Conservation (phyloP, 106 monocot species). For the Dendrobium officinale region DNA sequence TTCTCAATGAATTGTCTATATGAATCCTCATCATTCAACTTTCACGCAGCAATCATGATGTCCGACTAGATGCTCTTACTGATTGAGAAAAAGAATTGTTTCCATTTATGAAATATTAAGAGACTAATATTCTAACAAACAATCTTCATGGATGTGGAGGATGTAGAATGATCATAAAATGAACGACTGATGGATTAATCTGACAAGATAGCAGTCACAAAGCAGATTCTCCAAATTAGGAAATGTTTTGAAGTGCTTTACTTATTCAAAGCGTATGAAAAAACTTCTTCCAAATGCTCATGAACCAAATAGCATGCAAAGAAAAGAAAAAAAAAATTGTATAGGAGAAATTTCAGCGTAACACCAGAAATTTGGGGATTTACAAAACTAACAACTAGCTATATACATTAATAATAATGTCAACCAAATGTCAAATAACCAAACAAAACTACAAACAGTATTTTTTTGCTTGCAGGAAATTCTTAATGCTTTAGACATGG, state of each 20-base stretch:
- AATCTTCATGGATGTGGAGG: background rate
- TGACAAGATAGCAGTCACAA: background rate
- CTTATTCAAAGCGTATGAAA: background rate
- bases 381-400: background rate
- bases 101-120: background rate
- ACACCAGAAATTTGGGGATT: background rate
- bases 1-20: background rate
- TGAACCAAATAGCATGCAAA: background rate
- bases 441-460: background rate
- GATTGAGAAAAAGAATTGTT: background rate
- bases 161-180: background rate
- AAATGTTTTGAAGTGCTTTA: background rate
- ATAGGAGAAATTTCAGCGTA: background rate
- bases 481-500: background rate
- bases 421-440: too few relatives aligned
- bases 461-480: background rate
- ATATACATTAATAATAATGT: background rate
- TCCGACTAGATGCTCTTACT: background rate
- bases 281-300: background rate
- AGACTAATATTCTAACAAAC: background rate
- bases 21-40: background rate
- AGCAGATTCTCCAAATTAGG: background rate
- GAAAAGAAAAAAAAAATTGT: background rate
- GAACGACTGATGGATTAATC: background rate
- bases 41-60: background rate